A percentile compares a stretch with the other conserved stretches of the same genome.
phyloP scores from a whole-genome alignment of 345 rosid genomes.

The Clarkia xantiana region DNA sequence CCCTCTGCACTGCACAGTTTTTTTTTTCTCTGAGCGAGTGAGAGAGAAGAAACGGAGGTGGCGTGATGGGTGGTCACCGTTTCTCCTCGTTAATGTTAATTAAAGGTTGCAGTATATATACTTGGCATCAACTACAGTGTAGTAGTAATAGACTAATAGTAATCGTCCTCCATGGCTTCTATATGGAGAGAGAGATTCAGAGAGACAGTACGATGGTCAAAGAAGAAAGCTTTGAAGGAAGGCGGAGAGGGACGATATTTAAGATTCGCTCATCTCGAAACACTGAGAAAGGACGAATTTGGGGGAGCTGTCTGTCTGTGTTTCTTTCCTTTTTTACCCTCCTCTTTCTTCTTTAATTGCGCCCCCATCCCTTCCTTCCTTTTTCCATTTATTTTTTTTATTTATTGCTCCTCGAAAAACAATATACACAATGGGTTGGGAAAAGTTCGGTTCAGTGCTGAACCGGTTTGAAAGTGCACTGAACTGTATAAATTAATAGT shows the following conservation, averaged over 20 bases:
- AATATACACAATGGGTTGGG: too few species aligned
- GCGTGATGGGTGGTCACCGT: not conserved
- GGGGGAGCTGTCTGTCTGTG: constrained; percentile 2
- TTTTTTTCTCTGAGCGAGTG: not conserved
- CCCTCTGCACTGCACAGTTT: not conserved
- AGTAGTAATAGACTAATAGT: too few species aligned
- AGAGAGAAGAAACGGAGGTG: not conserved
- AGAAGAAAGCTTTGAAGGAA: constrained; percentile 9
- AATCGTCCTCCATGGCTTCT: too few species aligned
- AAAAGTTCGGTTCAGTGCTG: too few species aligned
- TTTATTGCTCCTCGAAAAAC: too few species aligned
- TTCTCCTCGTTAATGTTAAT: too few species aligned
- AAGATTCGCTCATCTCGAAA: constrained; percentile 4
- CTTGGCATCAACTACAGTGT: too few species aligned
- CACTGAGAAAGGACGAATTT: not conserved
- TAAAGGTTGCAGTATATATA: too few species aligned
- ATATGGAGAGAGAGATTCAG: constrained; percentile 13
- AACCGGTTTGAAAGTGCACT: too few species aligned
- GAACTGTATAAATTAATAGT: too few species aligned
- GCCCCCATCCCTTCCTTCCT: not conserved
- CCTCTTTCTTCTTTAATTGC: not conserved
- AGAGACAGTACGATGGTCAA: constrained; percentile 16
- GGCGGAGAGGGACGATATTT: not conserved
- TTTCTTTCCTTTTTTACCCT: constrained; percentile 2
- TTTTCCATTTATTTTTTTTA: not conserved